phyloP scores from a whole-genome alignment of 768 basidiomycete genomes.

The Lactarius tabidus region DNA sequence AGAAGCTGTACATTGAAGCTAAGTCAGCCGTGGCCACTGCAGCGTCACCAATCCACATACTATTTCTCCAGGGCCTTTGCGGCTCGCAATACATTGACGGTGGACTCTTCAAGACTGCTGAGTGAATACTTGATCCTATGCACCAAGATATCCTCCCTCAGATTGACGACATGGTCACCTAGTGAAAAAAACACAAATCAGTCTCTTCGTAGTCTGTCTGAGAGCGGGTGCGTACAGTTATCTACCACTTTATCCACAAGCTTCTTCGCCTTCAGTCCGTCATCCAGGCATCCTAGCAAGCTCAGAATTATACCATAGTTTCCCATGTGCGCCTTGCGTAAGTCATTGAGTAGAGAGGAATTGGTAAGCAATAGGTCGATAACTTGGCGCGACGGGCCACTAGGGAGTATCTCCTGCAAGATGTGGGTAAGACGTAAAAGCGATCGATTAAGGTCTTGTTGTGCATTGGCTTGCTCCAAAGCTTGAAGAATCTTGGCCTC shows the following conservation, averaged over 20 bases:
- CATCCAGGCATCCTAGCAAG: slow-evolving; percentile 87
- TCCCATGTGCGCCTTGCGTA: slow-evolving; percentile 88
- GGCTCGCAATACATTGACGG: slow-evolving; percentile 54
- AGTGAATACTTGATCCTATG: slow-evolving; percentile 84
- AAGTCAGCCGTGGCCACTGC: slow-evolving; percentile 6
- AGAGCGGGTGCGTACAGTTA: slow-evolving; percentile 41
- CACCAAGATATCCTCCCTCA: slow-evolving; percentile 84
- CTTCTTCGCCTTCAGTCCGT: slow-evolving; percentile 79
- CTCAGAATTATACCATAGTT: slow-evolving; percentile 90
- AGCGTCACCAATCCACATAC: slow-evolving; percentile 40
- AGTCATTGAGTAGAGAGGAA: slow-evolving; percentile 74
- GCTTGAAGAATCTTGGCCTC: slow-evolving; percentile 59
- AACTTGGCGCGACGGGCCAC: slow-evolving; percentile 67
- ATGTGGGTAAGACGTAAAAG: slow-evolving; percentile 75
- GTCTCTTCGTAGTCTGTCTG: not conserved
- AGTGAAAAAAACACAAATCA: not conserved
- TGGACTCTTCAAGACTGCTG: slow-evolving; percentile 60
- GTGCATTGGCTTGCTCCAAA: slow-evolving; percentile 70
- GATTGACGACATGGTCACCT: slow-evolving; percentile 91
- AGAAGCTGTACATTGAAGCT: slow-evolving; percentile 56
- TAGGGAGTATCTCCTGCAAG: slow-evolving; percentile 71
- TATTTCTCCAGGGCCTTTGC: slow-evolving; percentile 84
- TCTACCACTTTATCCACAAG: slow-evolving; percentile 91
- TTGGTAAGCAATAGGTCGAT: slow-evolving; percentile 81
- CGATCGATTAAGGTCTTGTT: slow-evolving; percentile 75